Evolutionary conservation across 2,329 filamentous ascomycete species (phyloP), one percentile per base, ranked within the genome.

Genomic region (Penicillium brasilianum): DNA sequence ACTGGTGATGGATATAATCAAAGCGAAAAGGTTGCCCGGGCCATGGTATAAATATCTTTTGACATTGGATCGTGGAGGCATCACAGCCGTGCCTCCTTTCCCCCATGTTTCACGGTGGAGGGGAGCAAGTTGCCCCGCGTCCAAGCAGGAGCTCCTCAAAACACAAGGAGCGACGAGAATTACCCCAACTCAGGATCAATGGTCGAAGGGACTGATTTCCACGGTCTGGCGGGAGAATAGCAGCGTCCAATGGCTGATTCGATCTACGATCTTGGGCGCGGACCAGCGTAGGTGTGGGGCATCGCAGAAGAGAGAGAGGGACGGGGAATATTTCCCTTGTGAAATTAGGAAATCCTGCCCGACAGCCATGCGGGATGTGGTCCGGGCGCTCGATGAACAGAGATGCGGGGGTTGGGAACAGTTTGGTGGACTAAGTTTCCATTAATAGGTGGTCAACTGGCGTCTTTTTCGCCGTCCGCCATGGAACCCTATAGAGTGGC

Each of bases 251-350:
- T 63, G 32, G 30, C 51, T 36, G 50, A 56, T 52, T 37, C n/a
- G 57, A 22, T 36, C 44, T 50, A 30, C n/a, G 28, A 60, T 51
- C 57, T 4, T 51, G 37, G 49, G 54, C 28, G 32, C 48, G 48
- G 28, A 32, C 13, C 32, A 49, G 43, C 49, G 2, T 39, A 20
- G 14, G 46, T 30, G 46, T 54, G 60, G 55, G 60, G 56, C 48
- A 41, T 16, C 22, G 22, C n/a, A 20, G 41, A 22, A 14, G 18
- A 5, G 6, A 7, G 16, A 22, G 18, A 53, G 41, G 57, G 32
- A 56, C 69, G 67, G 67, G 61, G 53, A 70, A 56, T 63, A 62
- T 68, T 70, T 60, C 68, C 65, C 41, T 53, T 10, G 14, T n/a
- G 28, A 39, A 37, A 61, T 16, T 28, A 11, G 56, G 63, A 22